Evolutionary conservation across 305 asterid genomes (phyloP), one percentile per base, ranked within the genome.

Genomic region (Striga hermonthica): DNA sequence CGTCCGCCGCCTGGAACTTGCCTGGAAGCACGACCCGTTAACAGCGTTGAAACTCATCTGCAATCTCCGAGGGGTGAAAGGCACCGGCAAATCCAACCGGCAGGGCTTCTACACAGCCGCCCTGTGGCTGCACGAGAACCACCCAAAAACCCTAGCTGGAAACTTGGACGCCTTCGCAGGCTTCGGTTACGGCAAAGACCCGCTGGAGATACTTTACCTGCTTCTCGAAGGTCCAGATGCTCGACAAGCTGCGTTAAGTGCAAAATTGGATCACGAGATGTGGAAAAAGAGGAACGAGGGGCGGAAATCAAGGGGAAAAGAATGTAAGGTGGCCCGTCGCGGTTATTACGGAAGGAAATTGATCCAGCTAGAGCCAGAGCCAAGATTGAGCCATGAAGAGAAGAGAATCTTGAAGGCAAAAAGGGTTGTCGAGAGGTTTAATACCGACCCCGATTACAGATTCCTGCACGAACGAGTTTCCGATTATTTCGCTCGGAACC

Each of bases 1-100:
- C n/a, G 65, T 31, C 4, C 39, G 52, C 0, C 68, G 69, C 34
- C 69, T 78, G 4, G 41, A 78, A 3, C 53, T 60, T 1, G 58
- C 86, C 5, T 76, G 86, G 83, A 56, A 49, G 45, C 63, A 59
- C 11, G 72, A 78, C 34, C 76, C 83, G 3, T 28, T 78, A 35
- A 71, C 45, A 4, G 38, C 86, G 34, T 57, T 81, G 7, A 81
- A 74, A 62, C 78, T 81, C 1, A 11, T 81, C 0, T 81, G 83
- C 65, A 81, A 81, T 39, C 76, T 81, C 14, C 71, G 86, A 0
- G 83, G 83, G 1, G 83, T 81, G 0, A 63, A 82, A 1, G 86
- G 86, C 5, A 78, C 76, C 0, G 82, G 83, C 0, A 81, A 81
- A 68, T 76, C 83, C 3, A 80, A 78, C 43, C 78, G 66, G 28